Evolutionary conservation across 148 eudicot species (phyloP), one percentile per base, ranked within the genome.

Genomic region (Fagopyrum homotropicum): DNA sequence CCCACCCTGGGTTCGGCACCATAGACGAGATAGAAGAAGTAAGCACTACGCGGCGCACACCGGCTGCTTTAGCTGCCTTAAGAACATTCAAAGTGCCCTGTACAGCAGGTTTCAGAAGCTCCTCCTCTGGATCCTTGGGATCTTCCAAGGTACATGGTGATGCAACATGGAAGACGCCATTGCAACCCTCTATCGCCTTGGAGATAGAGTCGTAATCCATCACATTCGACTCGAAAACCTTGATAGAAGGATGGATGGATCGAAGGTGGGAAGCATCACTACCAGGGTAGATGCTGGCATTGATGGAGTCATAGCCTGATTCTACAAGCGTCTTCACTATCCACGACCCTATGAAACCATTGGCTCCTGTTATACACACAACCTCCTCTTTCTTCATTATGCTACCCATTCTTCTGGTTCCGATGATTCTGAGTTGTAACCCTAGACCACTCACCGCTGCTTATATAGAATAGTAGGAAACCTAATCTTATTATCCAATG

Each of bases 341-440:
- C 87, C 85, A 85, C n/a, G 97, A 79, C 12, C 97, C 97, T 22
- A 93, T 93, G 91, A 91, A 93, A 3, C 98, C 98, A 79, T 91
- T 89, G 70, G 95, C 97, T 19, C 98, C 98, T 14, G 98, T 93
- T 40, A 93, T 89, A 81, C 93, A 89, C 1, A 93, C 89, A 5
- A 86, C 64, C 9, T 74, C 76, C 15, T 56, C 60, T 47, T 74
- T 47, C 54, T 49, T 10, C 54, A 72, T 74, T 11, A 47, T 14
- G 76, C 17, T 66, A 10, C 43, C 15, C 69, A 63, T 63, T 9
- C 15, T 26, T 61, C 3, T 29, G 52, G 12, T 29, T 55, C 19
- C 14, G 8, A 9, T 50, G 40, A 35, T 35, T 35, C 40, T 35
- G 40, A 1, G 40, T 35, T 35, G 0, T 2, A 35, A 0, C 40